Conservation (phyloP, 2,329 filamentous ascomycete genomes). For the Ophidiomyces ophidiicola region DNA sequence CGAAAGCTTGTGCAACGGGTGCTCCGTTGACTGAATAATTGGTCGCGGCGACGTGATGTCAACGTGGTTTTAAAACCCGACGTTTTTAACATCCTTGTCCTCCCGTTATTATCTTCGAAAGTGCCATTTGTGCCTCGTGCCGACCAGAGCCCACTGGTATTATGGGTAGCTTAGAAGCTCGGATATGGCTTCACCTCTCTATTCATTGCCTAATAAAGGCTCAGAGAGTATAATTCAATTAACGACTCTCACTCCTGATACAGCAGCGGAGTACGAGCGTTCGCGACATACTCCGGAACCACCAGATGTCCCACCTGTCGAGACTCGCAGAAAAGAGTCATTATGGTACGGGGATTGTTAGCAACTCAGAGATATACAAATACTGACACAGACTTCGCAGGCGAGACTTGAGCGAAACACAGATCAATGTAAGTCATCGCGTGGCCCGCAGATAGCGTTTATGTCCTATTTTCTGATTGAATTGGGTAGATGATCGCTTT, state of each 20-base stretch:
- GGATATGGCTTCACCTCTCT: constrained; percentile 4
- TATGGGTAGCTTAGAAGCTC: not conserved
- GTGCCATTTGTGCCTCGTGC: not conserved
- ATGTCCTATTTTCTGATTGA: not conserved
- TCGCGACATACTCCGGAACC: constrained; percentile 3
- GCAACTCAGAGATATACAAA: not conserved
- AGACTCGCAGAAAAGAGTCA: constrained; percentile 5
- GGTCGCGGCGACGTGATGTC: no score
- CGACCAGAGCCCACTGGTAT: not conserved
- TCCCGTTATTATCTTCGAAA: not conserved
- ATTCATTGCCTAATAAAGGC: not conserved
- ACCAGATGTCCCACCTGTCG: constrained; percentile 3
- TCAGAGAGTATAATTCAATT: constrained; percentile 5
- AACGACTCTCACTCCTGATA: constrained; percentile 1
- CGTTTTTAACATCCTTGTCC: not conserved
- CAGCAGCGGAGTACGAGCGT: constrained; percentile 1
- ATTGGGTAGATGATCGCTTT: constrained; percentile 33
- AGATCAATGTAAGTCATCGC: constrained; percentile 25
- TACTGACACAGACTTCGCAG: constrained; percentile 17
- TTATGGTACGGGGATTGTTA: constrained; percentile 6
- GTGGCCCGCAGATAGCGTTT: not conserved
- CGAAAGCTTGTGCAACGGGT: constrained; percentile 3
- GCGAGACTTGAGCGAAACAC: constrained; percentile 32
- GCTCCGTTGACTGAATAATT: no score
- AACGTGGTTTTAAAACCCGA: no score